Evolutionary conservation across 257 asterid species (phyloP).

Genomic region (Solanum etuberosum): DNA sequence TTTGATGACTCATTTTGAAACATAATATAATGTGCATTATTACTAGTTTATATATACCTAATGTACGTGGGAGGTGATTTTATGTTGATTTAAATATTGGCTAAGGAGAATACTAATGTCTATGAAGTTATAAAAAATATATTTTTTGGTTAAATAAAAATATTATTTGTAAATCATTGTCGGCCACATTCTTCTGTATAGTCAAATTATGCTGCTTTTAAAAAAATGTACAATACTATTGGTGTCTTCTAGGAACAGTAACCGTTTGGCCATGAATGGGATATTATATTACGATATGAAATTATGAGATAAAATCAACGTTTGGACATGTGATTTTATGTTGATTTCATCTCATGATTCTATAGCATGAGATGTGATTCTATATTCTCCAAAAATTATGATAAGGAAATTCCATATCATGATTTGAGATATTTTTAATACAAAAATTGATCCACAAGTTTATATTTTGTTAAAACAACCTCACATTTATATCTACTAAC

Average conservation of each 20-base stretch:
- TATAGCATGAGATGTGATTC: too few species aligned
- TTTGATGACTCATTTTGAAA: neutral
- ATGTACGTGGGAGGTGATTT: neutral
- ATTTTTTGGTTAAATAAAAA: neutral
- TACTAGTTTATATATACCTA: neutral
- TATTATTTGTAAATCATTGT: neutral
- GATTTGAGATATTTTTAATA: too few species aligned
- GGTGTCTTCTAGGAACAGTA: neutral
- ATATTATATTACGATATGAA: too few species aligned
- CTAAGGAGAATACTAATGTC: neutral
- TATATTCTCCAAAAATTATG: too few species aligned
- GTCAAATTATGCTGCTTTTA: neutral
- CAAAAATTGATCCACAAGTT: too few species aligned
- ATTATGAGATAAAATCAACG: too few species aligned
- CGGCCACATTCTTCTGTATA: neutral
- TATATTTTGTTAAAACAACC: too few species aligned
- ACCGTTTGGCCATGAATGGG: too few species aligned
- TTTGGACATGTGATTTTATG: too few species aligned
- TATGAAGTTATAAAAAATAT: neutral
- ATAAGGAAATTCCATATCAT: too few species aligned
- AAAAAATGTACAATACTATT: neutral
- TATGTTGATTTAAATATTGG: neutral
- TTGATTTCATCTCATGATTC: too few species aligned
- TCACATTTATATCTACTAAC: too few species aligned
- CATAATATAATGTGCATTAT: neutral